Conservation (phyloP, 2,329 filamentous ascomycete species). For the Penicillium sp. region DNA sequence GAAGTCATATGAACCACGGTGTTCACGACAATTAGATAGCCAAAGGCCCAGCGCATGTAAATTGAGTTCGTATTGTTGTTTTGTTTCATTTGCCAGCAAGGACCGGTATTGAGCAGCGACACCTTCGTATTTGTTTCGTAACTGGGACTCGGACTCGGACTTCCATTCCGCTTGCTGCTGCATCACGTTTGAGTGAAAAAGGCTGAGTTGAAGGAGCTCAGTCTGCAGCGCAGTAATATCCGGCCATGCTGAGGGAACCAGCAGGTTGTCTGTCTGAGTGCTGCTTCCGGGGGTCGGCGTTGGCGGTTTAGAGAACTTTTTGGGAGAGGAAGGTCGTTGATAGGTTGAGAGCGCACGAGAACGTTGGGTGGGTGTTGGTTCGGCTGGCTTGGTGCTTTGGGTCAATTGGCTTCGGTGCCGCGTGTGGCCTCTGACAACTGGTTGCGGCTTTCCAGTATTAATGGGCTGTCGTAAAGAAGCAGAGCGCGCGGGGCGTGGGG, state of each 20-base stretch:
- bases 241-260: constrained; percentile 34
- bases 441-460: constrained; percentile 17
- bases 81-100: constrained; percentile 35
- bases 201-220: constrained; percentile 47
- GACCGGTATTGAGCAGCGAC: constrained; percentile 38
- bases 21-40: constrained; percentile 33
- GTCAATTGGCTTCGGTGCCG: constrained; percentile 41
- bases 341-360: constrained; percentile 37
- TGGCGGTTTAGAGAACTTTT: constrained; percentile 35
- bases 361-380: constrained; percentile 23
- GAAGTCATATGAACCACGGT: constrained; percentile 32
- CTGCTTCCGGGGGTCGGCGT: constrained; percentile 18
- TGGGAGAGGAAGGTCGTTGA: constrained; percentile 43
- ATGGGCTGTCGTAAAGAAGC: constrained; percentile 41
- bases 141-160: constrained; percentile 27
- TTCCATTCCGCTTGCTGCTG: constrained; percentile 36
- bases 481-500: constrained; percentile 37
- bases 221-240: constrained; percentile 42
- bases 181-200: constrained; percentile 38
- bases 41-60: constrained; percentile 37
- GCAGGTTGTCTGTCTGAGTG: constrained; percentile 18
- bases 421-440: constrained; percentile 29
- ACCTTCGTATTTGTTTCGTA: constrained; percentile 37
- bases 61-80: constrained; percentile 36
- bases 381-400: constrained; percentile 18